These are phyloP conservation scores for Ulota crispa DNA, from an alignment of 225 moss, liverwort and hornwort genomes.

Conservation along the genomic window DNA sequence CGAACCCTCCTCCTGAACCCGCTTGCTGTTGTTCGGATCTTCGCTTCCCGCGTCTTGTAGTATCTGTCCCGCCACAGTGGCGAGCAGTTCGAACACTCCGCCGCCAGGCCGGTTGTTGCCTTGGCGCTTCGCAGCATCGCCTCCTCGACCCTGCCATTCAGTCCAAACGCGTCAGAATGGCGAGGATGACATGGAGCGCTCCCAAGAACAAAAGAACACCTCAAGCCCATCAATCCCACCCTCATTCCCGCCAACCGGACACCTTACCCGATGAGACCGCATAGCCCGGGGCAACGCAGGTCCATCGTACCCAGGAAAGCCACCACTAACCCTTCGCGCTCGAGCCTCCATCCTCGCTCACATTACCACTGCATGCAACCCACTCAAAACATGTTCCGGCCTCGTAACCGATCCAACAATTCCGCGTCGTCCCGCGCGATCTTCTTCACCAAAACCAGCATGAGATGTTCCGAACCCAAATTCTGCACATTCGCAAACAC, in stretches of 20 bases:
- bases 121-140: slow-evolving; percentile 49
- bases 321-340: slow-evolving; percentile 89
- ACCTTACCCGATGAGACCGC: slow-evolving; percentile 89
- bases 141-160: slow-evolving; percentile 48
- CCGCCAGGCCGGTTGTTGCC: slow-evolving; percentile 37
- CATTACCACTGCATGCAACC: slow-evolving; percentile 55
- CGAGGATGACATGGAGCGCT: neutral
- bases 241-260: slow-evolving; percentile 5
- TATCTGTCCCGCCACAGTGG: slow-evolving; percentile 65
- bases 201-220: neutral
- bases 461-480: slow-evolving; percentile 11
- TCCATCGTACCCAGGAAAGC: slow-evolving; percentile 98
- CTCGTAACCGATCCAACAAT: neutral
- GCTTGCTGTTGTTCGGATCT: slow-evolving; percentile 28
- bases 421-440: slow-evolving; percentile 16
- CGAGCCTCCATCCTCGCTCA: slow-evolving; percentile 94
- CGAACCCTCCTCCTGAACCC: slow-evolving; percentile 19
- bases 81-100: slow-evolving; percentile 59
- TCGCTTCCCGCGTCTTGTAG: slow-evolving; percentile 55
- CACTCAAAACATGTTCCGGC: slow-evolving; percentile 35
- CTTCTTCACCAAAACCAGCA: neutral
- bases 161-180: neutral
- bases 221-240: neutral
- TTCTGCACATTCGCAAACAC: slow-evolving; percentile 23
- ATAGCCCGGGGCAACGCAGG: slow-evolving; percentile 92